These are phyloP conservation scores for Evernia prunastri DNA, from an alignment of 495 filamentous ascomycete genomes.

Conservation along the genomic window DNA sequence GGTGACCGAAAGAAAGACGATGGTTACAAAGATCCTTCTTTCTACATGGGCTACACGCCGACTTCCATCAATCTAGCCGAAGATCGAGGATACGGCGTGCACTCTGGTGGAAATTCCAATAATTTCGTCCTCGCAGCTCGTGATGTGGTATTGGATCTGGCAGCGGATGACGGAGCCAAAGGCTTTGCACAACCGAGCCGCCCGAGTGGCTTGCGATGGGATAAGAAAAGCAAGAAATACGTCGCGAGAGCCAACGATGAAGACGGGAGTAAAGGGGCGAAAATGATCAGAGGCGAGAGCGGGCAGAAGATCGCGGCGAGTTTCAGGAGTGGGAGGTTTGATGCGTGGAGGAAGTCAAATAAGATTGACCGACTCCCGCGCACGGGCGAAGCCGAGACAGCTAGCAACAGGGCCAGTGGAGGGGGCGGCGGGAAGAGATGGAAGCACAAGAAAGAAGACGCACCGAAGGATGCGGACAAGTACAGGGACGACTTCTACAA, in stretches of 20 bases:
- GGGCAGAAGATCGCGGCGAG: slow-evolving; percentile 92
- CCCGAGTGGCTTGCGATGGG: slow-evolving; percentile 75
- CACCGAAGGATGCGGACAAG: slow-evolving; percentile 89
- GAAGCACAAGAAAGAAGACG: slow-evolving; percentile 75
- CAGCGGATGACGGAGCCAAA: slow-evolving; percentile 72
- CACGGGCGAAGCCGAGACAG: slow-evolving; percentile 70
- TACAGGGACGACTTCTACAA: slow-evolving; percentile 81
- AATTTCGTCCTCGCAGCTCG: slow-evolving; percentile 75
- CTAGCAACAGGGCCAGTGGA: slow-evolving; percentile 33
- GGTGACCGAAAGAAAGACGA: slow-evolving; percentile 30
- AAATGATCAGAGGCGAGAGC: slow-evolving; percentile 80
- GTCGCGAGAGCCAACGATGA: slow-evolving; percentile 85
- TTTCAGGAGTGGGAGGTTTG: slow-evolving; percentile 90
- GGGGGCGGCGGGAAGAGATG: slow-evolving; percentile 46
- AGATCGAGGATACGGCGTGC: slow-evolving; percentile 85
- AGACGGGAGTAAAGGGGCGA: slow-evolving; percentile 80
- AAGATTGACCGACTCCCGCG: slow-evolving; percentile 69
- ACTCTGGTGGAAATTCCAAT: slow-evolving; percentile 53
- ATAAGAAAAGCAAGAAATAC: slow-evolving; percentile 95
- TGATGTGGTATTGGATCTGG: slow-evolving; percentile 80
- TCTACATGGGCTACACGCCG: slow-evolving; percentile 94
- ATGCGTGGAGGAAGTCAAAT: slow-evolving; percentile 81
- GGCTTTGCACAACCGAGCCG: slow-evolving; percentile 66
- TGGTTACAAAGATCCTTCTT: slow-evolving; percentile 72
- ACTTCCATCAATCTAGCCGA: slow-evolving; percentile 68